phyloP scores from a whole-genome alignment of 164 flowering plant species.

The Dillenia turbinata region DNA sequence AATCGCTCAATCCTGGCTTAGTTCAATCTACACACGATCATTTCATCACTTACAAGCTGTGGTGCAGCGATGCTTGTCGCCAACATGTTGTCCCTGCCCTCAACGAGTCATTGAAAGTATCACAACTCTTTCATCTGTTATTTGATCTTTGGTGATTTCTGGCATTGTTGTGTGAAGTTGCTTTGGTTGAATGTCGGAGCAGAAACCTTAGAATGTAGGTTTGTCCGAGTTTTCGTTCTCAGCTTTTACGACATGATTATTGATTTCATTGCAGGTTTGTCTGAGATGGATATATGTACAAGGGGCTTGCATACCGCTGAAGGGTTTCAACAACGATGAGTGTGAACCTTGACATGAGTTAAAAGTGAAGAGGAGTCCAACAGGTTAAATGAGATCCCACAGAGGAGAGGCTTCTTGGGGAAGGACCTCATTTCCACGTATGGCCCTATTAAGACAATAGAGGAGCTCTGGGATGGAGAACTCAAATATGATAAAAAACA shows the following conservation, averaged over 20 bases:
- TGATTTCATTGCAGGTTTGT: conserved; percentile 3
- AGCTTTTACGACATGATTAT: too few relatives aligned
- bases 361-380: conserved; percentile 5
- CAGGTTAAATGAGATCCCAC: conserved; percentile 13
- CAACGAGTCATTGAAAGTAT: conserved; percentile 21
- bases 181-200: neutral
- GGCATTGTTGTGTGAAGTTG: neutral
- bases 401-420: conserved; percentile 5
- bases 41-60: conserved; percentile 7
- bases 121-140: too few relatives aligned
- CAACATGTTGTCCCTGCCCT: conserved; percentile 29
- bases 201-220: conserved; percentile 18
- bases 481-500: neutral
- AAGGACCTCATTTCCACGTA: conserved; percentile 4
- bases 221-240: neutral
- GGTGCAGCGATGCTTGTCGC: conserved; percentile 19
- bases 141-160: neutral
- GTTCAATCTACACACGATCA: conserved; percentile 27
- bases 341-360: conserved; percentile 11
- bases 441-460: conserved; percentile 11
- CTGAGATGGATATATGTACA: conserved; percentile 17
- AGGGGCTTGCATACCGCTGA: conserved; percentile 10
- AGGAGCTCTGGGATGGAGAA: conserved; percentile 19
- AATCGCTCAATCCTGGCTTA: conserved; percentile 21
- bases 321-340: conserved; percentile 17